Conservation (phyloP, 768 basidiomycete species). For the Rhodosporidiobolus sp. region DNA sequence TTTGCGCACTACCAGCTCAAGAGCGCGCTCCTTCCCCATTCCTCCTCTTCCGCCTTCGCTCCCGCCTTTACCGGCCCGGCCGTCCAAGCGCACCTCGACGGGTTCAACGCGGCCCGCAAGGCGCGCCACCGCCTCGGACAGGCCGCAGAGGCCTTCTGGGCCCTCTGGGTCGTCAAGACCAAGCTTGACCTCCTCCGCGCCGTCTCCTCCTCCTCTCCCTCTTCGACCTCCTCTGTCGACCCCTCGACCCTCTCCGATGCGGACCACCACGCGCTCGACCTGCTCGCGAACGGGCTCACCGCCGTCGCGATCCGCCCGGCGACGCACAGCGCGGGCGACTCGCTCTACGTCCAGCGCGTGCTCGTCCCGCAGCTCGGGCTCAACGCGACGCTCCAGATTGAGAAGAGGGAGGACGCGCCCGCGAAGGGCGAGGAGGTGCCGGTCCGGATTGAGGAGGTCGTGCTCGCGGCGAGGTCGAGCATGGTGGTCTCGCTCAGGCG, state of each 20-base stretch:
- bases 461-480: conserved; percentile 6
- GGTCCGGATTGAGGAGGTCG: conserved; percentile 16
- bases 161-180: conserved; percentile 34
- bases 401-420: not conserved
- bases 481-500: conserved; percentile 7
- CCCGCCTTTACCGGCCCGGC: conserved; percentile 8
- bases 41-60: conserved; percentile 3
- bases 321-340: conserved; percentile 12
- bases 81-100: conserved; percentile 20
- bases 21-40: conserved; percentile 54
- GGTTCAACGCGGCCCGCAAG: conserved; percentile 18
- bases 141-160: conserved; percentile 35
- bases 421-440: conserved; percentile 11
- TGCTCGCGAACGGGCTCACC: conserved; percentile 13
- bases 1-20: conserved; percentile 93
- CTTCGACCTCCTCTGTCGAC: not conserved
- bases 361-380: conserved; percentile 29
- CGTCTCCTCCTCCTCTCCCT: not conserved
- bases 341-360: conserved; percentile 24
- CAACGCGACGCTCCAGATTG: conserved; percentile 13
- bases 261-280: conserved; percentile 16
- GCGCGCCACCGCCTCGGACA: conserved; percentile 15
- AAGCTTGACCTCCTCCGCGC: conserved; percentile 17
- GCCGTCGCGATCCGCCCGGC: conserved; percentile 21
- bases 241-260: not conserved